Evolutionary conservation across 352 stramenopile species (phyloP).

Genomic region (Phytophthora hibernalis): DNA sequence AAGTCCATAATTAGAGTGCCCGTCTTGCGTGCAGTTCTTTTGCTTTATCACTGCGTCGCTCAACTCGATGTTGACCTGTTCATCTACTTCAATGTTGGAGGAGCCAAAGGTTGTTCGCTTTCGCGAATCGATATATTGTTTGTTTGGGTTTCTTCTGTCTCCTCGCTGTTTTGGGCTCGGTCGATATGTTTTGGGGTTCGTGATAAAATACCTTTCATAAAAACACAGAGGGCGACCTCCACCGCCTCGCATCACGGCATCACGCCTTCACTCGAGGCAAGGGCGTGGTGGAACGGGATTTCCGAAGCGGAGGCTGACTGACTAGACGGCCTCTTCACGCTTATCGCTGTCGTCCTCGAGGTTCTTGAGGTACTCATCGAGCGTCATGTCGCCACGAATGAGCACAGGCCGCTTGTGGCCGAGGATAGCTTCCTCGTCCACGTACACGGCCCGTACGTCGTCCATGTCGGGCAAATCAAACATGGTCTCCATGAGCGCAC

Average conservation of each 20-base stretch:
- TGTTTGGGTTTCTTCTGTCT: slow-evolving; percentile 30
- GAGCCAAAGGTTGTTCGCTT: slow-evolving; percentile 21
- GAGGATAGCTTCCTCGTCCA: slow-evolving; percentile 93
- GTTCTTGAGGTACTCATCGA: slow-evolving; percentile 80
- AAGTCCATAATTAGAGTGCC: slow-evolving; percentile 21
- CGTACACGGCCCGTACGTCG: slow-evolving; percentile 93
- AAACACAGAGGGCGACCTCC: slow-evolving; percentile 28
- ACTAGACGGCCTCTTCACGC: slow-evolving; percentile 64
- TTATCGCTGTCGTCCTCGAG: slow-evolving; percentile 70
- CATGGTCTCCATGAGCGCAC: slow-evolving; percentile 96
- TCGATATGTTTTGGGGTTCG: slow-evolving; percentile 28
- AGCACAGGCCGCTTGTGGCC: slow-evolving; percentile 92
- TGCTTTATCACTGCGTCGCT: slow-evolving; percentile 2
- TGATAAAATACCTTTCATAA: slow-evolving; percentile 48
- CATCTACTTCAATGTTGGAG: neutral
- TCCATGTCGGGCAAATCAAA: slow-evolving; percentile 95
- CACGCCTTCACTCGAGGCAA: slow-evolving; percentile 22
- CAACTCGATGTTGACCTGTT: no score
- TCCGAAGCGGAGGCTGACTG: neutral
- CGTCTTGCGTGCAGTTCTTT: no score
- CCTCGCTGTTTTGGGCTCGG: slow-evolving; percentile 21
- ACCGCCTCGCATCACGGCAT: slow-evolving; percentile 11
- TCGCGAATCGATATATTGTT: slow-evolving; percentile 37
- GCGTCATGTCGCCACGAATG: slow-evolving; percentile 71
- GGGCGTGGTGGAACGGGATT: slow-evolving; percentile 2